phyloP scores from a whole-genome alignment of 441 rosid genomes.

The Arabidopsis lyrata region DNA sequence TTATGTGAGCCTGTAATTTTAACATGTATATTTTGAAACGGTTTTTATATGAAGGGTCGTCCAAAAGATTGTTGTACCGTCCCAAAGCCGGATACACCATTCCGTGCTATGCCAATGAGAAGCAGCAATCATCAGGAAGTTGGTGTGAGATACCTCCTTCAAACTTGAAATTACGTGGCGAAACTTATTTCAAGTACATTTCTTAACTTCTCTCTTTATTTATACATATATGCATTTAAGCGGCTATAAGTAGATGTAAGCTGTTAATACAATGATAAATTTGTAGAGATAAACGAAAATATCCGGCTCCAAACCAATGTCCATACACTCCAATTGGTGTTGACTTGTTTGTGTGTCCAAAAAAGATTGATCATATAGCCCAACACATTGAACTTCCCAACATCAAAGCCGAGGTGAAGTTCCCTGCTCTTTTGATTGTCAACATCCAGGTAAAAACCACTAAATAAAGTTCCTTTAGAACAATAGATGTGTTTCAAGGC shows the following conservation, averaged over 20 bases:
- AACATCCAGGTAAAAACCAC: conserved; percentile 71
- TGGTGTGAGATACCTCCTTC: conserved; percentile 87
- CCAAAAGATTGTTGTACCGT: conserved; percentile 49
- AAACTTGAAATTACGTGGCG: conserved; percentile 75
- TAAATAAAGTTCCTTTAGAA: neutral
- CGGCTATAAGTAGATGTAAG: neutral
- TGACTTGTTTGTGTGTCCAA: conserved; percentile 75
- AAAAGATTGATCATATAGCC: conserved; percentile 87
- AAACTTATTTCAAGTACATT: conserved; percentile 77
- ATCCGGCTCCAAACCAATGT: conserved; percentile 59
- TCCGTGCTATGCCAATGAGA: conserved; percentile 57
- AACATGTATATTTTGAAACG: conserved; percentile 43
- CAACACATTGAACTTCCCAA: conserved; percentile 86
- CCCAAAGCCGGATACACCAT: conserved; percentile 55
- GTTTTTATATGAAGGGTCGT: conserved; percentile 26
- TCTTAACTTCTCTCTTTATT: neutral
- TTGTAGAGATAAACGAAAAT: conserved; percentile 81
- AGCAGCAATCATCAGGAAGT: conserved; percentile 49
- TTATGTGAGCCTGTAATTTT: conserved; percentile 43
- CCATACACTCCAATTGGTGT: conserved; percentile 82
- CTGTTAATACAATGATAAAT: conserved; percentile 9
- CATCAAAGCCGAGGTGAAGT: conserved; percentile 58
- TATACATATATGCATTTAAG: neutral
- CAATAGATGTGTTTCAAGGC: neutral
- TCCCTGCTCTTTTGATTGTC: conserved; percentile 83